These are phyloP conservation scores for Kernera saxatilis DNA, from an alignment of 345 rosid species.

Conservation along the genomic window DNA sequence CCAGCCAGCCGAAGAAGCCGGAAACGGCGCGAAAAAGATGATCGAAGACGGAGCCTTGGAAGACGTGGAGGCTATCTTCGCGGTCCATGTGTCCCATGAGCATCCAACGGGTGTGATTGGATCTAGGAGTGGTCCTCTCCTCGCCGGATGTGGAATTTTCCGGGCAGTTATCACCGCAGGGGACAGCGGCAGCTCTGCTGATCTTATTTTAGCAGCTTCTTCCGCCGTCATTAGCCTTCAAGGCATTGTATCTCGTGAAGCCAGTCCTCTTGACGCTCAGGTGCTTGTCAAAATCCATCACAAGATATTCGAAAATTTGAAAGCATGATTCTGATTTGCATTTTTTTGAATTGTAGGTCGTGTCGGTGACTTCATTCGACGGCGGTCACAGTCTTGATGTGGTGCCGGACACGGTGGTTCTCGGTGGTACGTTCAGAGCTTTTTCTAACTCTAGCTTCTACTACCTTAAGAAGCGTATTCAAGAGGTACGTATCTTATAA, in stretches of 20 bases:
- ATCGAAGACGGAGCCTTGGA: slow-evolving; percentile 72
- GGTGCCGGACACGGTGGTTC: slow-evolving; percentile 48
- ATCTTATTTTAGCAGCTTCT: slow-evolving; percentile 67
- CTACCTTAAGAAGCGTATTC: slow-evolving; percentile 55
- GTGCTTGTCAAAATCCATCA: slow-evolving; percentile 18
- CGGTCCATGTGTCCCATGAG: slow-evolving; percentile 76
- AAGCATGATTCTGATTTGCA: background rate
- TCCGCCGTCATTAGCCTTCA: slow-evolving; percentile 78
- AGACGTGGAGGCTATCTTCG: slow-evolving; percentile 72
- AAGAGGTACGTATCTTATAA: slow-evolving; percentile 43
- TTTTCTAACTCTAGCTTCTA: slow-evolving; percentile 72
- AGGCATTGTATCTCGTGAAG: slow-evolving; percentile 83
- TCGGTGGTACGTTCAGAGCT: slow-evolving; percentile 78
- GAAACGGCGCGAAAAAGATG: slow-evolving; percentile 87
- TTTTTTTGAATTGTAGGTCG: slow-evolving; percentile 40
- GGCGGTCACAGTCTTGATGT: slow-evolving; percentile 50
- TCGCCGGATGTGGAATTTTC: slow-evolving; percentile 91
- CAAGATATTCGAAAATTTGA: background rate
- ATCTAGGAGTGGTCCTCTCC: slow-evolving; percentile 79
- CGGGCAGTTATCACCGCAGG: slow-evolving; percentile 46
- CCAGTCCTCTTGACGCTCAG: slow-evolving; percentile 79
- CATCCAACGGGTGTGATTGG: slow-evolving; percentile 72
- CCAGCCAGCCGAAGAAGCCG: slow-evolving; percentile 97
- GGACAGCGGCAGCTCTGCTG: slow-evolving; percentile 26
- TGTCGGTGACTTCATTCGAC: slow-evolving; percentile 68